Percentiles rank a stretch among this genome's conserved stretches.
phyloP scores from a whole-genome alignment of 345 rosid genomes.

The Citropsis articulata region DNA sequence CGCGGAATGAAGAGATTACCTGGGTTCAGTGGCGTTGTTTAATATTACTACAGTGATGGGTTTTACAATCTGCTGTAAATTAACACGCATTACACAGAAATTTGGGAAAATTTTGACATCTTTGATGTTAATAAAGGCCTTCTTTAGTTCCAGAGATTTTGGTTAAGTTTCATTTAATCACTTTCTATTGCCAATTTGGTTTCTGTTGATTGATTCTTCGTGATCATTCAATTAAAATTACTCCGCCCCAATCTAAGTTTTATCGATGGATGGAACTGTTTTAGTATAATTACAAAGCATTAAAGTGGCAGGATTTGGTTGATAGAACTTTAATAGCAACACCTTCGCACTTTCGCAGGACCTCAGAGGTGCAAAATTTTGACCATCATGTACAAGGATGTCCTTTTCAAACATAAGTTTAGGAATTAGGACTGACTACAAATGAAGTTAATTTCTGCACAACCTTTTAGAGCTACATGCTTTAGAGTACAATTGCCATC shows the following conservation, averaged over 20 bases:
- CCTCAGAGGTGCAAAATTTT: background rate
- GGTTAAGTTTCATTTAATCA: background rate
- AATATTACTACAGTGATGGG: background rate
- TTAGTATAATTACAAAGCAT: background rate
- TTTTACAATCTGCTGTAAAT: background rate
- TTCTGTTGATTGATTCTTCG: background rate
- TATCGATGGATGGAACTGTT: background rate
- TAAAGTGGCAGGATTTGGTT: background rate
- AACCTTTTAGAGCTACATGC: background rate
- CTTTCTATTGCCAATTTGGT: background rate
- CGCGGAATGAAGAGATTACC: conserved; percentile 53
- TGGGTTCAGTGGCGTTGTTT: conserved; percentile 53
- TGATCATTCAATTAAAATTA: background rate
- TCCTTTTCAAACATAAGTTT: background rate
- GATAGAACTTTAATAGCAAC: background rate
- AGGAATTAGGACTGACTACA: conserved; percentile 9
- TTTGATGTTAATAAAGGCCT: background rate
- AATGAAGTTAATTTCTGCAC: background rate
- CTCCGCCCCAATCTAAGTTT: background rate
- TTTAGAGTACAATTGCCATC: conserved; percentile 4
- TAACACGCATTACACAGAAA: background rate
- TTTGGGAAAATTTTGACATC: background rate
- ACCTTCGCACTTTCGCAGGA: too few relatives aligned
- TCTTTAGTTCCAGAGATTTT: background rate
- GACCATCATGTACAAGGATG: background rate